Evolutionary conservation across 805 yeast species (phyloP).

Genomic region (Saitoella complicata): DNA sequence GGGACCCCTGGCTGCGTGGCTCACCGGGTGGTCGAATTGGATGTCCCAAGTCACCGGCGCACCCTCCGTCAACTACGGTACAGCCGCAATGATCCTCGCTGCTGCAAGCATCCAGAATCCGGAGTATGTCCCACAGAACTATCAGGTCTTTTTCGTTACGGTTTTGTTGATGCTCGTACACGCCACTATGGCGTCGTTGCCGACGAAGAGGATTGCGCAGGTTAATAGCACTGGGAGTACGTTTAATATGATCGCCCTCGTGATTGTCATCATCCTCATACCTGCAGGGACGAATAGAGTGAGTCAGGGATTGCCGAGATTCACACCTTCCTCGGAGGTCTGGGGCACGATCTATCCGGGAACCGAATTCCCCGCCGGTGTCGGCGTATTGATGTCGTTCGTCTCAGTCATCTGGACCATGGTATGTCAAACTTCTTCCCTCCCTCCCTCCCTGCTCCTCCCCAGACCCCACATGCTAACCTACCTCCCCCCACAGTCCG

Average conservation of each 20-base stretch:
- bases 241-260: slow-evolving; percentile 33
- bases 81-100: slow-evolving; percentile 42
- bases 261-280: slow-evolving; percentile 37
- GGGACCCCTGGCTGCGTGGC: slow-evolving; percentile 43
- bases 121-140: slow-evolving; percentile 27
- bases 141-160: slow-evolving; percentile 36
- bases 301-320: slow-evolving; percentile 30
- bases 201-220: slow-evolving; percentile 38
- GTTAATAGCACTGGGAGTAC: slow-evolving; percentile 36
- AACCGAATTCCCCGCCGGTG: slow-evolving; percentile 50
- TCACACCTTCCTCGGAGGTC: slow-evolving; percentile 32
- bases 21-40: slow-evolving; percentile 51
- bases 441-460: background rate
- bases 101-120: slow-evolving; percentile 28
- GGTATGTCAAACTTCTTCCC: no score
- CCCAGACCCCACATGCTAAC: no score
- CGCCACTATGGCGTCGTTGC: slow-evolving; percentile 33
- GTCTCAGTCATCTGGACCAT: slow-evolving; percentile 41
- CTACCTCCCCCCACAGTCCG: no score
- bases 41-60: slow-evolving; percentile 46
- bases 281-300: slow-evolving; percentile 32
- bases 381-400: slow-evolving; percentile 40
- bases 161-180: slow-evolving; percentile 35
- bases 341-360: slow-evolving; percentile 38
- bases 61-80: slow-evolving; percentile 42